Conservation (phyloP, 106 monocot genomes). For the Alisma plantagoaquatica region DNA sequence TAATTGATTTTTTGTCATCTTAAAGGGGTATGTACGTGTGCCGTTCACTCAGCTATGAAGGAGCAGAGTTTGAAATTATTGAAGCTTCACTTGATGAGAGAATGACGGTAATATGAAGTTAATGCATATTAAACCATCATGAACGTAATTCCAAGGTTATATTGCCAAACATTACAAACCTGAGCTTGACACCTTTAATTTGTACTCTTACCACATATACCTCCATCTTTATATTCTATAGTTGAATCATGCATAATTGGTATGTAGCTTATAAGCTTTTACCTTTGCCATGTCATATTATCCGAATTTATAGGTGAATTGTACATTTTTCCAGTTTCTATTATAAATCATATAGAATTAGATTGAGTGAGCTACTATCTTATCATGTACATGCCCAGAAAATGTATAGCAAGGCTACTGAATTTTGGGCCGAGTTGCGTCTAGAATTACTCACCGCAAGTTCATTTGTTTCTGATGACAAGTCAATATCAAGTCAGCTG, state of each 20-base stretch:
- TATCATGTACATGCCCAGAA: constrained; percentile 48
- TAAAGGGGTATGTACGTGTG: constrained; percentile 97
- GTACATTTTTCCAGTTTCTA: not conserved
- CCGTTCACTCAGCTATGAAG: constrained; percentile 94
- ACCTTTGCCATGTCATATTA: not conserved
- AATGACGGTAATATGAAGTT: constrained; percentile 60
- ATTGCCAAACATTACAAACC: no score
- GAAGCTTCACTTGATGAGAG: constrained; percentile 86
- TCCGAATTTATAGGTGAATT: not conserved
- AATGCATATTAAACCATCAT: not conserved
- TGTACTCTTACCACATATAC: no score
- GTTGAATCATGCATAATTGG: no score
- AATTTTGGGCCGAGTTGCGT: constrained; percentile 95
- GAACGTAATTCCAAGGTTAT: no score
- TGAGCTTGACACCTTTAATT: no score
- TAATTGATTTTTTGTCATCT: not conserved
- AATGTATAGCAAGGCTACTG: constrained; percentile 86
- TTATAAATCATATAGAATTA: no score
- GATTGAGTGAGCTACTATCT: no score
- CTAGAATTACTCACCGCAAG: constrained; percentile 77
- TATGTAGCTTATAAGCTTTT: no score
- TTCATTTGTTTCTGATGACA: constrained; percentile 68
- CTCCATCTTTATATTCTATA: no score
- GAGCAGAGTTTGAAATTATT: constrained; percentile 91
- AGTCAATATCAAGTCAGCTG: constrained; percentile 56